Base-by-base conservation (phyloP, 2,329 filamentous ascomycete genomes). In the Akanthomyces muscarius region DNA sequence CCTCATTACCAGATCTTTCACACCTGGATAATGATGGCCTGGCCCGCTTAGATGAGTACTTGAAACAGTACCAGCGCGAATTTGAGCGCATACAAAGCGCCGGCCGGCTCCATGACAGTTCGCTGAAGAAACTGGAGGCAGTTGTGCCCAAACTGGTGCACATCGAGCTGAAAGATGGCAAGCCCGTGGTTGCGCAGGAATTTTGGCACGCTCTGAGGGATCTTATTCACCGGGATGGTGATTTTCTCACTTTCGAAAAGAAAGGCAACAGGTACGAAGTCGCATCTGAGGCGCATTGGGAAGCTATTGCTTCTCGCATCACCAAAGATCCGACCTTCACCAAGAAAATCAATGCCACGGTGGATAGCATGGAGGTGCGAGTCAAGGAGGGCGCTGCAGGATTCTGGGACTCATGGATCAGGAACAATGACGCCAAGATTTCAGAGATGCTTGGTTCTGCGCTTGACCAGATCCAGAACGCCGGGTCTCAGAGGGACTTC, bases 131-230 rank as follows among this genome's bases (percentile, higher is more conserved):
- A 41, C 69, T 89, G 3, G 70, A 81, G 53, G 68, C 74, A 0
- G 73, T 82, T 4, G 72, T 91, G 3, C 88, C 89, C 0, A 77
- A 81, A 14, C 68, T 82, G 11, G 76, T 91, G 5, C 81, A 83
- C 64, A 80, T 89, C 66, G 78, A 81, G 16, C 77, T 80, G 8
- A 72, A 76, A 41, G 72, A 83, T 36, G 87, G 86, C 16, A 78
- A 81, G 11, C 73, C 78, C 0, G 74, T 82, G 25, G 82, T 91
- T 18, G 76, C 83, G 0, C 78, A 84, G 28, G 81, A 86, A 3
- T 89, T 92, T 64, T 92, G 86, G 83, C 78, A 84, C 62, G 88
- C 87, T 0, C 71, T 92, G 10, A 77, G 80, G 28, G 81, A 83
- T 60, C 78, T 82, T 63, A 81, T 89, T 54, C 75, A 75, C 23